Evolutionary conservation across 371 early-diverging fungal species (phyloP), one percentile per base, ranked within the genome.

Genomic region (Capniomyces stellatus): DNA sequence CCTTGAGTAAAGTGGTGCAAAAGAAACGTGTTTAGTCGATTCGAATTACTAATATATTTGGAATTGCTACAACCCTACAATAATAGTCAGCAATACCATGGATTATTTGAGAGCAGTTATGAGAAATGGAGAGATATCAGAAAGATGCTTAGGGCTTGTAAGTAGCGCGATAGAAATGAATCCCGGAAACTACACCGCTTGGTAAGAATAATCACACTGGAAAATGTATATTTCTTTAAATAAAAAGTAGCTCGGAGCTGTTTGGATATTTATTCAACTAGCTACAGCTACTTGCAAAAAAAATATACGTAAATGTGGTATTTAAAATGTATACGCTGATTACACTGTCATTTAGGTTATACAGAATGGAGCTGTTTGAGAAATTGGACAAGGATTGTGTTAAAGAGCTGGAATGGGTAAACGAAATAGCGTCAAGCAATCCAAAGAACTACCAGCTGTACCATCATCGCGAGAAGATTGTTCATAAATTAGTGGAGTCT

Each of bases 361-460:
- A 87, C 57, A 84, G 95, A 51, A 84, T 85, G 58, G 75, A 82
- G 35, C 71, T 83, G 2, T 61, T 95, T 19, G 67, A 76, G 51
- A 73, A 75, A 15, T 64, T 92, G 30, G 53, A 73, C 31, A 54
- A 66, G 8, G 78, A 87, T 59, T 59, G 88, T 29, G 41, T 64
- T 12, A 51, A 64, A 13, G 98, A 97, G 60, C 71, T 93, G 12
- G 77, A 77, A 2, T 89, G 79, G 67, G 67, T 89, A 19, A 69
- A 78, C 25, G 67, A 70, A 8, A 72, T 90, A 58, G 81, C 83
- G 3, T 64, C 58, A 3, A 78, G 79, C 24, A 73, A 87, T 56
- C 87, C 89, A 21, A 97, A 97, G 62, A 86, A 82, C 58, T 94
- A 94, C 70, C 96, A 96, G 70, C 76, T 92, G 25, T 92, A 92